Evolutionary conservation across 75 land plant genomes (phyloP).

Genomic region (Sequoiadendron giganteum): DNA sequence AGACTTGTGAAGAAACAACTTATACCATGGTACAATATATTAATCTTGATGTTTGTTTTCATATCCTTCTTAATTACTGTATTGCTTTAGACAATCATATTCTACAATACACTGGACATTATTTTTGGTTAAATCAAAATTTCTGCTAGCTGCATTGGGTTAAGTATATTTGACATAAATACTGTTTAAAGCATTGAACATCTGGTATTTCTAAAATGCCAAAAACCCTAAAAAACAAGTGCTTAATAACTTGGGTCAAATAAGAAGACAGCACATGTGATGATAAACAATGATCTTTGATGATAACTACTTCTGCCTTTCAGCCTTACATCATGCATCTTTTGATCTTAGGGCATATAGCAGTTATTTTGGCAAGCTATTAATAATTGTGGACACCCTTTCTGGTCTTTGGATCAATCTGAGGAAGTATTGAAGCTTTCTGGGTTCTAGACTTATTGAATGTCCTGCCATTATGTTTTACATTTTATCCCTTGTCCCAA

Average conservation of each 20-base stretch:
- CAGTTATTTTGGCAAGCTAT: background rate
- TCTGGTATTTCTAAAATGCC: background rate
- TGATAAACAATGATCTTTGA: background rate
- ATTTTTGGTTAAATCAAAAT: background rate
- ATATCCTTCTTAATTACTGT: background rate
- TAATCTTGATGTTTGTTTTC: background rate
- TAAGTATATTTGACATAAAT: background rate
- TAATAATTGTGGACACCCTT: background rate
- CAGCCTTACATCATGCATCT: no score
- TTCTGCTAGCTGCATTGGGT: background rate
- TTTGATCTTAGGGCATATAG: no score
- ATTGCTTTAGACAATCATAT: background rate
- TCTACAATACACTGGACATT: background rate
- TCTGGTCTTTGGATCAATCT: no score
- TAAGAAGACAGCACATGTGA: background rate
- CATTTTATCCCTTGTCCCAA: no score
- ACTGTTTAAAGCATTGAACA: background rate
- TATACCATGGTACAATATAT: background rate
- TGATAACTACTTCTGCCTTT: no score
- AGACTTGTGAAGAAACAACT: background rate
- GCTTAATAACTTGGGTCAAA: background rate
- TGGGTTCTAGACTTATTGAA: no score
- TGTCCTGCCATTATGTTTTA: no score
- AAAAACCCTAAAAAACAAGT: background rate
- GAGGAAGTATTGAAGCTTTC: no score